phyloP scores from a whole-genome alignment of 805 yeast genomes.

The Pichia exigua region DNA sequence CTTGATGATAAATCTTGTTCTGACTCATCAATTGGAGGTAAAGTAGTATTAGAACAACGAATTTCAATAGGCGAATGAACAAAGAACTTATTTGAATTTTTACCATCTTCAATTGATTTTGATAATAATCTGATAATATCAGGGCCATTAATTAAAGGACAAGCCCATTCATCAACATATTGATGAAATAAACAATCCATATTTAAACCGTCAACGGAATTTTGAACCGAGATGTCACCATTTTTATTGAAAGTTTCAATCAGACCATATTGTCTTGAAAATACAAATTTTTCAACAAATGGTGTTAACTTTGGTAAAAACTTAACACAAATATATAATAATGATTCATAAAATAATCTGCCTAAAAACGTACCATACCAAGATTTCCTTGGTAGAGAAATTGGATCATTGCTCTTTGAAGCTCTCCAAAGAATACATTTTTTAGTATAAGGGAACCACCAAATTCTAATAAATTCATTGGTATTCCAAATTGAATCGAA shows the following conservation, averaged over 20 bases:
- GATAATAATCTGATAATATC: slow-evolving; percentile 59
- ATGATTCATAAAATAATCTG: slow-evolving; percentile 67
- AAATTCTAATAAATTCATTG: slow-evolving; percentile 83
- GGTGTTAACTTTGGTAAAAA: slow-evolving; percentile 76
- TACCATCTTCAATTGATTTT: slow-evolving; percentile 54
- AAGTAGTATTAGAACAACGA: slow-evolving; percentile 81
- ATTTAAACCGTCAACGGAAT: slow-evolving; percentile 79
- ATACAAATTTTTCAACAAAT: slow-evolving; percentile 73
- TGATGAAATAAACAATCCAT: slow-evolving; percentile 95
- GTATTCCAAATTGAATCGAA: slow-evolving; percentile 84
- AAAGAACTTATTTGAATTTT: slow-evolving; percentile 52
- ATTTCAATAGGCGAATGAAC: slow-evolving; percentile 96
- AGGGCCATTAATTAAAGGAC: slow-evolving; percentile 75
- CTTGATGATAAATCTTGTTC: slow-evolving; percentile 46
- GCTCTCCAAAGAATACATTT: slow-evolving; percentile 92
- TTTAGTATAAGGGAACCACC: slow-evolving; percentile 96
- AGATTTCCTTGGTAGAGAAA: slow-evolving; percentile 57
- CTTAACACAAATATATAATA: slow-evolving; percentile 73
- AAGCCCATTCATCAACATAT: slow-evolving; percentile 96
- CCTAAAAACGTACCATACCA: slow-evolving; percentile 85
- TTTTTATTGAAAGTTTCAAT: slow-evolving; percentile 51
- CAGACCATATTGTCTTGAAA: slow-evolving; percentile 73
- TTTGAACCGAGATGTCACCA: slow-evolving; percentile 60
- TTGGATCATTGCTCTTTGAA: slow-evolving; percentile 56
- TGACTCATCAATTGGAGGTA: slow-evolving; percentile 23